Percentiles rank a stretch among this genome's conserved stretches.
These are phyloP conservation scores for Colletotrichum sublineola DNA, from an alignment of 2,329 filamentous ascomycete species.

Conservation along the genomic window DNA sequence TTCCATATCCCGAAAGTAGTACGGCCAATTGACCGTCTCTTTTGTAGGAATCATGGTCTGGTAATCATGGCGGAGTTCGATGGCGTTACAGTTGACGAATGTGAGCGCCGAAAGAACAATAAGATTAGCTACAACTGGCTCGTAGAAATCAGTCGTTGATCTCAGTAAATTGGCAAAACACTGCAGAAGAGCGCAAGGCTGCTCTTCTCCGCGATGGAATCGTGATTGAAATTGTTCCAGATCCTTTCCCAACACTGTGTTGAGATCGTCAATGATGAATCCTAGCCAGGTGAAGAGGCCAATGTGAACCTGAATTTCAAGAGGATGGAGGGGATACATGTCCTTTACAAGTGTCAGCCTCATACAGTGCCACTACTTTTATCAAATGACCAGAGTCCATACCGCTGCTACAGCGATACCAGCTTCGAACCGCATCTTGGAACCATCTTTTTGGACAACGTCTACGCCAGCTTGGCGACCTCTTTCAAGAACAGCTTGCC, in stretches of 20 bases:
- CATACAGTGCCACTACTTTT: too few species aligned
- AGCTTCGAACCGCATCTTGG: too few species aligned
- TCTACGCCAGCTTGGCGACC: too few species aligned
- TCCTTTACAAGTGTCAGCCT: constrained; percentile 17
- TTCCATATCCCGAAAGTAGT: constrained; percentile 48
- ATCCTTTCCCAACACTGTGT: constrained; percentile 41
- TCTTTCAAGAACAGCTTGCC: too few species aligned
- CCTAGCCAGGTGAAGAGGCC: constrained; percentile 50
- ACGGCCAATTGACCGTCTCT: constrained; percentile 46
- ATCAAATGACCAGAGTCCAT: too few species aligned
- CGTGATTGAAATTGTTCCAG: constrained; percentile 46
- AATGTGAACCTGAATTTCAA: constrained; percentile 49
- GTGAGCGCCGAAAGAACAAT: constrained; percentile 49
- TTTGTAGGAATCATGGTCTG: constrained; percentile 42
- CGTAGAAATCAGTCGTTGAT: constrained; percentile 44
- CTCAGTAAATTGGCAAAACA: constrained; percentile 45
- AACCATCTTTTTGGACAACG: too few species aligned
- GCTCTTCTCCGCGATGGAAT: constrained; percentile 43
- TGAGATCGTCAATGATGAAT: constrained; percentile 49
- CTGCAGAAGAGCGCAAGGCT: constrained; percentile 44
- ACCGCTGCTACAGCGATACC: too few species aligned
- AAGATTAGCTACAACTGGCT: constrained; percentile 47
- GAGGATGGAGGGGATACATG: constrained; percentile 42
- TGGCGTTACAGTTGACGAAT: constrained; percentile 47
- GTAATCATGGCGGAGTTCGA: constrained; percentile 45